phyloP scores from a whole-genome alignment of 2,329 filamentous ascomycete genomes.

The Fusarium incarnatum region DNA sequence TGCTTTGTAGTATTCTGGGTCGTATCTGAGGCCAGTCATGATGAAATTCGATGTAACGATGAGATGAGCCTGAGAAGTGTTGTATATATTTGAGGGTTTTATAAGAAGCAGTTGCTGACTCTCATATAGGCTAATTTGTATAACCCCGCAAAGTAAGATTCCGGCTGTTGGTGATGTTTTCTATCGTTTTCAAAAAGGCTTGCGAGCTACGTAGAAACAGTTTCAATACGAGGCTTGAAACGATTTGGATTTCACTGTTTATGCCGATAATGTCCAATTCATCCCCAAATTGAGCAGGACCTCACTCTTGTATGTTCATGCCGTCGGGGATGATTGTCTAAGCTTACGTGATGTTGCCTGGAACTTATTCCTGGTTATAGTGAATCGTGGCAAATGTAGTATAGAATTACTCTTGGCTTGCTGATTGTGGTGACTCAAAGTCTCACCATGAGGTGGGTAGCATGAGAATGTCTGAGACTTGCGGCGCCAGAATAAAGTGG shows the following conservation, averaged over 20 bases:
- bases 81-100: background rate
- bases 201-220: background rate
- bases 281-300: background rate
- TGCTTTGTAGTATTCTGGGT: background rate
- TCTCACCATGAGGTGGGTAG: background rate
- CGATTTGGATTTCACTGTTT: background rate
- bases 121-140: background rate
- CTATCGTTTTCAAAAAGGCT: background rate
- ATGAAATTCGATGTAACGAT: background rate
- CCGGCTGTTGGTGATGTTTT: background rate
- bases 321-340: background rate
- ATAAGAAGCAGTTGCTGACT: background rate
- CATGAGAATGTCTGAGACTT: background rate
- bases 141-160: background rate
- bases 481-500: background rate
- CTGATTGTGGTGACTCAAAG: background rate
- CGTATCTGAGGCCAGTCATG: constrained; percentile 1
- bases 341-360: background rate
- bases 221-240: background rate
- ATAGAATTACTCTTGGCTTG: background rate
- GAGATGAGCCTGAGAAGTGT: accelerated
- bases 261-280: background rate
- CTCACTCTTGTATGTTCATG: background rate
- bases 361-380: background rate
- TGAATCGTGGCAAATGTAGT: background rate